Evolutionary conservation across 306 rosid species (phyloP).

Genomic region (Aeschynomene evenia): DNA sequence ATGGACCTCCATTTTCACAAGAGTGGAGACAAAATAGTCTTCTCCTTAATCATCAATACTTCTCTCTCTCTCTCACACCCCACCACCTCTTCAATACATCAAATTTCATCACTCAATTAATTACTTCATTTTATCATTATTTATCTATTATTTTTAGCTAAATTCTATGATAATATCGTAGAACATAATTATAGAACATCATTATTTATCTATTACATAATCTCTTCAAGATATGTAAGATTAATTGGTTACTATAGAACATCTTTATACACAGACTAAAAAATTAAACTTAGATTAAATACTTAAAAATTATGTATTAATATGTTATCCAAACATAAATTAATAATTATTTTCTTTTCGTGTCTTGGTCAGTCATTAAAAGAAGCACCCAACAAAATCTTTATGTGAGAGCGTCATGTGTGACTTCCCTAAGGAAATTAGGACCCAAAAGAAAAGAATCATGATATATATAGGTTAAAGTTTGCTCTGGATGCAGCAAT

Average conservation of each 20-base stretch:
- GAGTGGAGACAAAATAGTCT: conserved; percentile 75
- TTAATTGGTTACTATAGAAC: too few species aligned
- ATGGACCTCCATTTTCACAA: conserved; percentile 57
- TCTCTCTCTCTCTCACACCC: not conserved
- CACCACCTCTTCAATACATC: conserved; percentile 26
- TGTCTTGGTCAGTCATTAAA: conserved; percentile 32
- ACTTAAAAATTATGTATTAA: too few species aligned
- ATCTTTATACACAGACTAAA: too few species aligned
- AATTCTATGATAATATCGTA: too few species aligned
- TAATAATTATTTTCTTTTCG: not conserved
- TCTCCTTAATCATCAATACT: conserved; percentile 57
- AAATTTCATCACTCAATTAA: conserved; percentile 6
- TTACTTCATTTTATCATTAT: too few species aligned
- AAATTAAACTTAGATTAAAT: too few species aligned
- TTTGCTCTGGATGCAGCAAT: conserved; percentile 12
- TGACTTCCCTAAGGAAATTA: conserved; percentile 2
- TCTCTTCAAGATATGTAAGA: too few species aligned
- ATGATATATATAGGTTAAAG: not conserved
- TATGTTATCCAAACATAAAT: not conserved
- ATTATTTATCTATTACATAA: too few species aligned
- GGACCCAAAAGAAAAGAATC: not conserved
- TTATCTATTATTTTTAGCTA: too few species aligned
- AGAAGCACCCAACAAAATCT: conserved; percentile 24
- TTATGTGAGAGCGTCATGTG: conserved; percentile 14
- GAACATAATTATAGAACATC: too few species aligned